Evolutionary conservation across 1,139 yeast genomes (phyloP).

Genomic region (Taphrina communis): DNA sequence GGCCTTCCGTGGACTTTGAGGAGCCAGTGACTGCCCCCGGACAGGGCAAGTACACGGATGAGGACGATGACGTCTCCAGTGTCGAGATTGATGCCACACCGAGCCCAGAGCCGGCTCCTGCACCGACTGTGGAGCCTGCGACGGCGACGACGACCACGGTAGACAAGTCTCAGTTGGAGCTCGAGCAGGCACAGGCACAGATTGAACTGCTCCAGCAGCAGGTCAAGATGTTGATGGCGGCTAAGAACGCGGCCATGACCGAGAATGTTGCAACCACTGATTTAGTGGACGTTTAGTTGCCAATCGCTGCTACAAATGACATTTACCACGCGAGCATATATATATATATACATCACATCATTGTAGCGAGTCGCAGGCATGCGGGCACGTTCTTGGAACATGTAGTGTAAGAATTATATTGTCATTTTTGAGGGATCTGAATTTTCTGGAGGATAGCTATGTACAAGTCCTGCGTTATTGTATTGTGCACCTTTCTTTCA

Average conservation of each 20-base stretch:
- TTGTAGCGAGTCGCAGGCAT: too few relatives aligned
- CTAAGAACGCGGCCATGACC: neutral
- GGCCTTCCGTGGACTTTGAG: neutral
- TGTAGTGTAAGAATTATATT: neutral
- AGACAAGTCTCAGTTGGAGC: constrained; percentile 7
- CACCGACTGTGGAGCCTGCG: neutral
- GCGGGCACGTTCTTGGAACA: too few relatives aligned
- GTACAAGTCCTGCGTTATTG: constrained; percentile 32
- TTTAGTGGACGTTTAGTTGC: neutral
- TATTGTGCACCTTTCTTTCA: neutral
- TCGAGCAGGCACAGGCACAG: constrained; percentile 15
- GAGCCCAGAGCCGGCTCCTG: constrained; percentile 8
- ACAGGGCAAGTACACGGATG: neutral
- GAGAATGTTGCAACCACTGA: neutral
- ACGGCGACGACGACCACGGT: neutral
- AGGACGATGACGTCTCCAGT: constrained; percentile 16
- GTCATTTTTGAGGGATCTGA: neutral
- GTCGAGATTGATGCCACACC: constrained; percentile 10
- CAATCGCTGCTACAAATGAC: neutral
- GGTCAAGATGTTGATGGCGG: constrained; percentile 15
- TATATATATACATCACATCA: too few relatives aligned
- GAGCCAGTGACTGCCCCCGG: neutral
- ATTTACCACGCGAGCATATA: neutral
- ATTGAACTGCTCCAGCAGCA: constrained; percentile 22
- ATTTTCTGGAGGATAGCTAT: neutral